Evolutionary conservation across 1,284 basidiomycete genomes (phyloP), one percentile per base, ranked within the genome.

Genomic region (Neonothopanus nambi): DNA sequence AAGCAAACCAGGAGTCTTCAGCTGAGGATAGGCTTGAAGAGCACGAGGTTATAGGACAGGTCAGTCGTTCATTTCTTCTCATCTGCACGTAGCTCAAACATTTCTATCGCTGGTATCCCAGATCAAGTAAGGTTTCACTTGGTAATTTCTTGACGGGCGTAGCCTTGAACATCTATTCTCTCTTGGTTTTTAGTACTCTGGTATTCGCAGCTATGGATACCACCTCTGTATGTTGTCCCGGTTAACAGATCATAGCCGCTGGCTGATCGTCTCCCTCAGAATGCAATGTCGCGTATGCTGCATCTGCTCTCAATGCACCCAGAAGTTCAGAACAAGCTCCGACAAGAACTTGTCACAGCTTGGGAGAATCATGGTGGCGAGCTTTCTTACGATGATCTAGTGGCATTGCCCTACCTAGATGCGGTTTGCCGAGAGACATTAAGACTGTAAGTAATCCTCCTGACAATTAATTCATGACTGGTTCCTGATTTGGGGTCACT

Each of bases 231-330:
- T 13, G 41, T 42, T 42, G 21, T 9, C 5, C 38, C 13, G 23
- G 8, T 7, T 23, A 21, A 11, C 13, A 23, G 7, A 5, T 20
- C n/a, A 12, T 18, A 15, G 3, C n/a, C 9, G 17, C 8, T 5
- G 15, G 41, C 11, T 42, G 20, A 26, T 23, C 4, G 7, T 6
- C 5, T 21, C n/a, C 23, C 3, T 5, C 5, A 42, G 41, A 52
- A 42, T 0, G 65, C 66, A 5, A 50, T 68, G n/a, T 46, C 59
- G 13, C 55, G 62, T 18, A 58, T 60, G 37, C 43, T 68, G 6
- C 51, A 64, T 23, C 30, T 33, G 30, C 30, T 33, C 4, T 8
- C 30, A 9, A 43, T 43, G 41, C 41, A 24, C 41, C 26, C 41
- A 5, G 60, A 59, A 57, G 9, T 36, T 13, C 49, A 35, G 36